A percentile compares a stretch with the other conserved stretches of the same genome.
These are phyloP conservation scores for Aspergillus sergii DNA, from an alignment of 2,329 filamentous ascomycete genomes.

Conservation along the genomic window DNA sequence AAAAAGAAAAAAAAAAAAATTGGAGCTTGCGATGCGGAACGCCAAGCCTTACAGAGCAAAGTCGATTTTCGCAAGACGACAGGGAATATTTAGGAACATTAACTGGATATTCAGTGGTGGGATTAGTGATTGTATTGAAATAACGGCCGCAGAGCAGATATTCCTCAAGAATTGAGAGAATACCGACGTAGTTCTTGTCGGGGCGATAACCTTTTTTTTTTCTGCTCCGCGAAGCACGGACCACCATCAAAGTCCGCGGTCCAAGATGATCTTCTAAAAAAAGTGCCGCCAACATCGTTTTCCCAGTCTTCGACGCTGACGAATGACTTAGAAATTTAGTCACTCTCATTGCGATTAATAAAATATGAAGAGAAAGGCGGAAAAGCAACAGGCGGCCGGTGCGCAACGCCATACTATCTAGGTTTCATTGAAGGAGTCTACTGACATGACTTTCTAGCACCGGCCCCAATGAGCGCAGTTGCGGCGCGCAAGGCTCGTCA, in stretches of 20 bases:
- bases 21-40: constrained; percentile 15
- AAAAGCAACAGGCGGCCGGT: constrained; percentile 40
- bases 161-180: constrained; percentile 11
- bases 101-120: not conserved
- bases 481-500: constrained; percentile 46
- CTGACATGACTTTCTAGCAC: constrained; percentile 15
- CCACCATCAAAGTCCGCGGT: constrained; percentile 34
- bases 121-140: not conserved
- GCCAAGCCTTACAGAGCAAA: constrained; percentile 3
- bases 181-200: constrained; percentile 10
- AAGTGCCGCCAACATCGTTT: not conserved
- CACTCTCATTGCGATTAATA: not conserved
- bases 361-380: constrained; percentile 42
- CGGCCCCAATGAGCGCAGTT: constrained; percentile 44
- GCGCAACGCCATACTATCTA: constrained; percentile 3
- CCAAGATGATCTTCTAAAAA: constrained; percentile 28
- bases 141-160: not conserved
- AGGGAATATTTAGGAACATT: not conserved
- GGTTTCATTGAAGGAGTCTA: not conserved
- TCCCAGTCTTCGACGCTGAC: not conserved
- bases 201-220: constrained; percentile 41
- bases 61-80: not conserved
- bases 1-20: constrained; percentile 5
- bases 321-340: not conserved
- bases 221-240: constrained; percentile 45